These are phyloP conservation scores for Neodidymelliopsis sp. DNA, from an alignment of 2,329 filamentous ascomycete genomes.

Conservation along the genomic window DNA sequence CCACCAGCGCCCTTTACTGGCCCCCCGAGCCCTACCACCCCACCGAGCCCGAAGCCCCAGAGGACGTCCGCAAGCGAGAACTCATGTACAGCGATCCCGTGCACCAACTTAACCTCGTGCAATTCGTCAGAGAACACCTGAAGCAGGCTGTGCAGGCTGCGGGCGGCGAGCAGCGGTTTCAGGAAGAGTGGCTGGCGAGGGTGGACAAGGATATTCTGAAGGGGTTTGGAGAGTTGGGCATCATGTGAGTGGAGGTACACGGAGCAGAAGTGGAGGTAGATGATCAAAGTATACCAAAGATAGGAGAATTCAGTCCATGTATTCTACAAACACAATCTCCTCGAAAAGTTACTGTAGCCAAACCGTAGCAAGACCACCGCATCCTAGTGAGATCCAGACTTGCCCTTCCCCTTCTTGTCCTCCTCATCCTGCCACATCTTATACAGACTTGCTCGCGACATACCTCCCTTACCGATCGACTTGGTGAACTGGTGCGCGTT, in stretches of 20 bases:
- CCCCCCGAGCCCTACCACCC: conserved; percentile 42
- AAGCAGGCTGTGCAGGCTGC: conserved; percentile 64
- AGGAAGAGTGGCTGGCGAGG: conserved; percentile 73
- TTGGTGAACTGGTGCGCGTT: too few relatives aligned
- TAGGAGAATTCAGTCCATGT: too few relatives aligned
- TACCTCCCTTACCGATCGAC: too few relatives aligned
- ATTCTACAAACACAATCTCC: too few relatives aligned
- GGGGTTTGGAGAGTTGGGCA: conserved; percentile 60
- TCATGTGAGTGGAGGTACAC: conserved; percentile 46
- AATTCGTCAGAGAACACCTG: conserved; percentile 70
- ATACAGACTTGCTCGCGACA: too few relatives aligned
- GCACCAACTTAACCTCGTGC: conserved; percentile 68
- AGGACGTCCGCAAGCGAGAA: conserved; percentile 57
- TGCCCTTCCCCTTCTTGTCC: too few relatives aligned
- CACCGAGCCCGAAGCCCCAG: conserved; percentile 51
- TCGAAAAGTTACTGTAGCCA: too few relatives aligned
- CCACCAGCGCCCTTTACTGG: conserved; percentile 53
- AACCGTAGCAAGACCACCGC: too few relatives aligned
- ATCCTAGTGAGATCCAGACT: too few relatives aligned
- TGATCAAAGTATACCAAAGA: too few relatives aligned
- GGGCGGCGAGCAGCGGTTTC: conserved; percentile 72
- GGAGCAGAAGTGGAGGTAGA: too few relatives aligned
- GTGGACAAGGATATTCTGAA: conserved; percentile 76
- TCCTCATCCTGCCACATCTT: too few relatives aligned
- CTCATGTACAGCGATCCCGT: conserved; percentile 69